These are phyloP conservation scores for Aspergillus tamarii DNA, from an alignment of 2,329 filamentous ascomycete species.

Conservation along the genomic window DNA sequence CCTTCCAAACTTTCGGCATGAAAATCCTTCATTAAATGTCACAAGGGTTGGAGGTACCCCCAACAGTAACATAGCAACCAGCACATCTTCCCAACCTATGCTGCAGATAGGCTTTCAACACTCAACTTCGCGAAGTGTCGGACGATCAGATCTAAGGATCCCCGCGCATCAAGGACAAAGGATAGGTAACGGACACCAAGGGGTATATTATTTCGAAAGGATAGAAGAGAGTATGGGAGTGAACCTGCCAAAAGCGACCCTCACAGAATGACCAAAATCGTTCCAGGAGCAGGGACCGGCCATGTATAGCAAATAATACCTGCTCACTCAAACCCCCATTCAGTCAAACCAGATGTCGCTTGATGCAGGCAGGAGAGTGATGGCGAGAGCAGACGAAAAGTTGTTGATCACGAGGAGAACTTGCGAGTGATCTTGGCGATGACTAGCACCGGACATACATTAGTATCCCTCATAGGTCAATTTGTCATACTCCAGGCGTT, in stretches of 20 bases:
- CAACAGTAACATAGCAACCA: slow-evolving; percentile 13
- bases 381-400: background rate
- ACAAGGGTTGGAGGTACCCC: background rate
- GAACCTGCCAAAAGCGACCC: slow-evolving; percentile 1
- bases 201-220: slow-evolving; percentile 29
- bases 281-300: background rate
- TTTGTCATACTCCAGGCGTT: background rate
- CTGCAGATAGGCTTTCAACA: slow-evolving; percentile 37
- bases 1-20: slow-evolving; percentile 7
- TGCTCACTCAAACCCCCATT: slow-evolving; percentile 6
- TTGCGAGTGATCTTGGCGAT: slow-evolving; percentile 93
- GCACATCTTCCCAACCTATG: slow-evolving; percentile 27
- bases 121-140: slow-evolving; percentile 24
- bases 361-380: background rate
- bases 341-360: background rate
- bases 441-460: slow-evolving; percentile 57
- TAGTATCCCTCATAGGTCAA: slow-evolving; percentile 9
- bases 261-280: background rate
- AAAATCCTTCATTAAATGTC: slow-evolving; percentile 7
- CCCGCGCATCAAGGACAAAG: slow-evolving; percentile 20
- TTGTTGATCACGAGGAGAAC: slow-evolving; percentile 63
- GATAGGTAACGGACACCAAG: slow-evolving; percentile 19
- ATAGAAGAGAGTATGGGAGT: slow-evolving; percentile 17
- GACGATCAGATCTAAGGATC: slow-evolving; percentile 14
- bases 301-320: background rate